These are phyloP conservation scores for Stagonosporopsis chrysanthemi DNA, from an alignment of 2,329 filamentous ascomycete genomes.

Conservation along the genomic window DNA sequence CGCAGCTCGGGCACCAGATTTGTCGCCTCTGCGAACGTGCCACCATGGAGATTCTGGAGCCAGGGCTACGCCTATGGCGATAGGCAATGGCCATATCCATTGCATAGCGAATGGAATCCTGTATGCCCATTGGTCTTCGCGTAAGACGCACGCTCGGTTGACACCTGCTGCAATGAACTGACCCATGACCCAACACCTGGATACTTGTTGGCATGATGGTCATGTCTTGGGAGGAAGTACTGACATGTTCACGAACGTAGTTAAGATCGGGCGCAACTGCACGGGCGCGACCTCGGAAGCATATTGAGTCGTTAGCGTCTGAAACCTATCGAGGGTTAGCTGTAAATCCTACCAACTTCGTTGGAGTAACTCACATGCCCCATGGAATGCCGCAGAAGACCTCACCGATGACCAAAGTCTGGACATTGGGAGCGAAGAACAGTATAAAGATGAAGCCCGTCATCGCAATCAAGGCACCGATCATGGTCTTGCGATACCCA, in stretches of 20 bases:
- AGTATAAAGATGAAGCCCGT: slow-evolving; percentile 54
- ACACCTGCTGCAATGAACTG: slow-evolving; percentile 75
- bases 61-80: slow-evolving; percentile 69
- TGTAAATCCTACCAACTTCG: not conserved
- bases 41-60: slow-evolving; percentile 77
- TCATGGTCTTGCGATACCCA: slow-evolving; percentile 55
- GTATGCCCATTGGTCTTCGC: slow-evolving; percentile 71
- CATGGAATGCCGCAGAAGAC: slow-evolving; percentile 56
- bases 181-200: slow-evolving; percentile 72
- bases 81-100: slow-evolving; percentile 76
- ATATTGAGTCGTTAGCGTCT: slow-evolving; percentile 56
- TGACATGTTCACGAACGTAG: slow-evolving; percentile 72
- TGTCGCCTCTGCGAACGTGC: slow-evolving; percentile 70
- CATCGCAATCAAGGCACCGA: slow-evolving; percentile 50
- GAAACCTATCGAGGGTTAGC: slow-evolving; percentile 37
- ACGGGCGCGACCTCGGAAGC: slow-evolving; percentile 71
- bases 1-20: slow-evolving; percentile 69
- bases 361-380: slow-evolving; percentile 42
- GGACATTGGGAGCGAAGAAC: slow-evolving; percentile 55
- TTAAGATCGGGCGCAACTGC: slow-evolving; percentile 63
- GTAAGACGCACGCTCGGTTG: slow-evolving; percentile 69
- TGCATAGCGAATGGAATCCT: slow-evolving; percentile 71
- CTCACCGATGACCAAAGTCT: slow-evolving; percentile 52
- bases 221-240: not conserved
- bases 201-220: not conserved